These are phyloP conservation scores for Primulina tabacum DNA, from an alignment of 257 asterid species.

Conservation along the genomic window DNA sequence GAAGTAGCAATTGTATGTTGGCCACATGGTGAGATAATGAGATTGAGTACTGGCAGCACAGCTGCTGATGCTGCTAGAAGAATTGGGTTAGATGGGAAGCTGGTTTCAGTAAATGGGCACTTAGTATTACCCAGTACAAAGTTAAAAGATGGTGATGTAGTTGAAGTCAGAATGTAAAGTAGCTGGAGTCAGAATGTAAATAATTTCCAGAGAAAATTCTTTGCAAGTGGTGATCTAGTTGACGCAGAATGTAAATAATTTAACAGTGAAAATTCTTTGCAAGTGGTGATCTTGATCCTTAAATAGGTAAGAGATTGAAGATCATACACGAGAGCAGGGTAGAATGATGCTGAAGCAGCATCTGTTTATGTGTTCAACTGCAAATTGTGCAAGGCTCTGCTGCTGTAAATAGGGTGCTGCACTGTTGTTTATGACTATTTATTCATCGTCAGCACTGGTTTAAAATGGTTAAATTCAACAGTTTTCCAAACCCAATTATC, in stretches of 20 bases:
- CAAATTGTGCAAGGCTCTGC: not conserved
- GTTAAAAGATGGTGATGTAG: constrained; percentile 93
- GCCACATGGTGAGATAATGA: constrained; percentile 93
- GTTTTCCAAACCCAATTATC: not conserved
- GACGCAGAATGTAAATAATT: constrained; percentile 15
- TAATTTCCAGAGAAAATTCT: constrained; percentile 5
- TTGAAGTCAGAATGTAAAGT: constrained; percentile 79
- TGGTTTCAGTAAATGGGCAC: constrained; percentile 83
- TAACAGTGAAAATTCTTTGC: not conserved
- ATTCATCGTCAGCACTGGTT: too few species aligned
- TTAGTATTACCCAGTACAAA: constrained; percentile 75
- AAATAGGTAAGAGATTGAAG: not conserved
- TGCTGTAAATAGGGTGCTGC: not conserved
- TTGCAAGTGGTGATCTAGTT: not conserved
- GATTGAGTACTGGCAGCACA: constrained; percentile 85
- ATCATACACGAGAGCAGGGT: not conserved
- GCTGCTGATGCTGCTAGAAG: constrained; percentile 95
- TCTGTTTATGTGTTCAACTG: not conserved
- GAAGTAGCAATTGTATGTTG: constrained; percentile 90
- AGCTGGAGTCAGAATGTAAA: constrained; percentile 72
- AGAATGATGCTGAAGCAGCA: not conserved
- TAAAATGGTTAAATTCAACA: too few species aligned
- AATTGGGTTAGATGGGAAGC: constrained; percentile 74
- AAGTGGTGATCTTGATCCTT: not conserved
- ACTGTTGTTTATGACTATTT: not conserved